Evolutionary conservation across 2,329 filamentous ascomycete genomes (phyloP), one percentile per base, ranked within the genome.

Genomic region (Fusarium euwallaceae): DNA sequence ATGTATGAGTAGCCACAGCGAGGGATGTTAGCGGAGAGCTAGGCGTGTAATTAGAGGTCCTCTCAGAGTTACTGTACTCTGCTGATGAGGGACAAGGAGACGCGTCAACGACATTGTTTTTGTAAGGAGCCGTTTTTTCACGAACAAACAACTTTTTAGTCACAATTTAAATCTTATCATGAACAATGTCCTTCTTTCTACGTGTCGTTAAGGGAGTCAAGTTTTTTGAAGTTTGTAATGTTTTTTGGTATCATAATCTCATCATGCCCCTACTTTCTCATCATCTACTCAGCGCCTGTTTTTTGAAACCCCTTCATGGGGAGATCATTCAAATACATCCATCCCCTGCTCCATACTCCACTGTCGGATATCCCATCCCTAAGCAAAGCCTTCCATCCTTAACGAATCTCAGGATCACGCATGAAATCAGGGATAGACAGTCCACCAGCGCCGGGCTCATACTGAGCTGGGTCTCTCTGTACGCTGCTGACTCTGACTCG

Each of bases 381-480:
- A 32, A 45, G 29, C n/a, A 27, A 41, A 58, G 55, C 16, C 27
- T 12, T 55, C 11, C 67, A 16, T 34, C 39, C 51, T 82, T 69
- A 85, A 22, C 84, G 81, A 67, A 86, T 81, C 75, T 86, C 84
- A 2, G 83, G 83, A 61, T 86, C 84, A 4, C 83, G 81, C 82
- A 86, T 84, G 65, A 85, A 85, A 48, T 85, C 84, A 2, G 84
- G 83, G 45, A 85, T 78, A 7, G 80, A 71, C 27, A 85, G 78
- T 2, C 80, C 82, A 5, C 80, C 77, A 14, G 84, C 83, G 0
- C 80, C 81, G 16, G 78, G 74, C 56, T 85, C 82, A 32, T 80
- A 76, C 37, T 78, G 78, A 34, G 79, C 66, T 24, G 77, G 67
- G 5, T 79, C 80, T 51, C 82, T 71, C 51, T 78, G 78, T 34